Conservation (phyloP, 2,329 filamentous ascomycete species). For the Pseudogymnoascus sp. region DNA sequence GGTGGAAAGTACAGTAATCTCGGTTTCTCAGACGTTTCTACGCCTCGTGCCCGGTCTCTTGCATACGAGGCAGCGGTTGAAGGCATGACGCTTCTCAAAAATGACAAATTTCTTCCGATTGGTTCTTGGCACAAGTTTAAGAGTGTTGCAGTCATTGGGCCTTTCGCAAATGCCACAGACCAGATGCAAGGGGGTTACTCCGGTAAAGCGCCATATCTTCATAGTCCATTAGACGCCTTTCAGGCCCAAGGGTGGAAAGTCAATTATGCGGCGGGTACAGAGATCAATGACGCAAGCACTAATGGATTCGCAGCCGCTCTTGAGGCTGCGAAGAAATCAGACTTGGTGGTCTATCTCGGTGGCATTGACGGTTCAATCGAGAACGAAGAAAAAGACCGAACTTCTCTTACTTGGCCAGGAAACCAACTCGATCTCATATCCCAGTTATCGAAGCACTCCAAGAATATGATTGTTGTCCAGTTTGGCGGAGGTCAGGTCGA, state of each 20-base stretch:
- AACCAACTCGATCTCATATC: slow-evolving; percentile 43
- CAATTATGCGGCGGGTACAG: slow-evolving; percentile 33
- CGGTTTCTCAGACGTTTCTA: slow-evolving; percentile 33
- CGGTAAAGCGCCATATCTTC: slow-evolving; percentile 18
- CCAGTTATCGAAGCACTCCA: slow-evolving; percentile 35
- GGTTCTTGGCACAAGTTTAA: background rate
- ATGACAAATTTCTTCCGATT: slow-evolving; percentile 18
- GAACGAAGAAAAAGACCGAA: slow-evolving; percentile 41
- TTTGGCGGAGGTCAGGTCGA: slow-evolving; percentile 43
- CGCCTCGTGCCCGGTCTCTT: slow-evolving; percentile 13
- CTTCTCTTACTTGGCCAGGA: slow-evolving; percentile 41
- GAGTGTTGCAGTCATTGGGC: slow-evolving; percentile 19
- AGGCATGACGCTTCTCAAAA: slow-evolving; percentile 22
- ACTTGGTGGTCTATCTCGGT: slow-evolving; percentile 45
- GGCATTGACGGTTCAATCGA: slow-evolving; percentile 46
- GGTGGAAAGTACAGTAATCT: slow-evolving; percentile 43
- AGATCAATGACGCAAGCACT: slow-evolving; percentile 26
- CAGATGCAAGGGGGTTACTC: slow-evolving; percentile 22
- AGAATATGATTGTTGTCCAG: slow-evolving; percentile 43
- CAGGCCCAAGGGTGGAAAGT: slow-evolving; percentile 23
- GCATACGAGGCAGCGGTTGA: slow-evolving; percentile 19
- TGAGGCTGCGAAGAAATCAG: slow-evolving; percentile 34
- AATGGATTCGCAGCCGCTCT: slow-evolving; percentile 24
- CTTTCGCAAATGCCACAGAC: slow-evolving; percentile 18
- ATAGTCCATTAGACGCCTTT: slow-evolving; percentile 36